phyloP scores from a whole-genome alignment of 805 yeast genomes.

The Myxozyma geophila region DNA sequence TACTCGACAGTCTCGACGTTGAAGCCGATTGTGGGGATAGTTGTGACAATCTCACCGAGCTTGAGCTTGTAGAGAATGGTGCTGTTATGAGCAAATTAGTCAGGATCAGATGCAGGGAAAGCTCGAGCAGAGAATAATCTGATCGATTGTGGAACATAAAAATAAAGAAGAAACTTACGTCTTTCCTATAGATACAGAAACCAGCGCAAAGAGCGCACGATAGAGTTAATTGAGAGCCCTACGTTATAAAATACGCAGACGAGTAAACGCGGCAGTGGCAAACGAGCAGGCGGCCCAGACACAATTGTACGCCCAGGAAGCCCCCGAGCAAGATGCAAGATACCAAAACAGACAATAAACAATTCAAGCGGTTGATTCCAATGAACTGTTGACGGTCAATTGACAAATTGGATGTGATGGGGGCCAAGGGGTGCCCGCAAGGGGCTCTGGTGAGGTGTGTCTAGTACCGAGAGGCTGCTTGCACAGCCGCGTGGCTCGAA shows the following conservation, averaged over 20 bases:
- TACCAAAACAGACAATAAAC: background rate
- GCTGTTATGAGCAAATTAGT: slow-evolving; percentile 16
- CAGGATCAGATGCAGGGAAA: background rate
- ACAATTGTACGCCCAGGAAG: slow-evolving; percentile 1
- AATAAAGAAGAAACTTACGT: slow-evolving; percentile 28
- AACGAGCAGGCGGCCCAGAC: slow-evolving; percentile 8
- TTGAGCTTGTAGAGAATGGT: slow-evolving; percentile 77
- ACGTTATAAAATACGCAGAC: background rate
- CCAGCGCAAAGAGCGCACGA: slow-evolving; percentile 9
- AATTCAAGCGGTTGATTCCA: background rate
- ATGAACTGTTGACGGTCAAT: background rate
- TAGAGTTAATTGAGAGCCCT: background rate
- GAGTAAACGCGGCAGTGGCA: slow-evolving; percentile 1
- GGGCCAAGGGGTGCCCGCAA: background rate
- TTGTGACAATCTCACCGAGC: slow-evolving; percentile 55
- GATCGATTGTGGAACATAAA: background rate
- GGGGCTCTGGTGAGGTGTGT: background rate
- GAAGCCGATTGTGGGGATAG: slow-evolving; percentile 74
- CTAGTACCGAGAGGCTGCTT: slow-evolving; percentile 2
- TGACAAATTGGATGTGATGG: slow-evolving; percentile 4
- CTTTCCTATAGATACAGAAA: slow-evolving; percentile 21
- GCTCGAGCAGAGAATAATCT: no score
- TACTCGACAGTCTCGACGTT: slow-evolving; percentile 86
- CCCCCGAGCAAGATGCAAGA: background rate
- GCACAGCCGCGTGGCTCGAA: slow-evolving; percentile 17